These are phyloP conservation scores for Cruciata laevipes DNA, from an alignment of 257 asterid genomes.

Conservation along the genomic window DNA sequence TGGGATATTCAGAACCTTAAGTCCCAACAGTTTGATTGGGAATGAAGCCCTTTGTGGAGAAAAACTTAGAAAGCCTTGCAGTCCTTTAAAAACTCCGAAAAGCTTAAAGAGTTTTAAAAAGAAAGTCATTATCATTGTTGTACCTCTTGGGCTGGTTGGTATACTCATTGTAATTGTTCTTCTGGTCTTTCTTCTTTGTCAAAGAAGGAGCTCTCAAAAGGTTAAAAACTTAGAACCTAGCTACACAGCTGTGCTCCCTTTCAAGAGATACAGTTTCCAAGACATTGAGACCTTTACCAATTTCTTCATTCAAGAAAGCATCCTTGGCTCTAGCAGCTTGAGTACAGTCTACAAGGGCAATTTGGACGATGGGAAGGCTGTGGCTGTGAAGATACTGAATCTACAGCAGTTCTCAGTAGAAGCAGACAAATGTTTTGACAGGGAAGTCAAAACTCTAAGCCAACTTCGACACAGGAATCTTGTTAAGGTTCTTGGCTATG, in stretches of 20 bases:
- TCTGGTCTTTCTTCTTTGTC: conserved; percentile 13
- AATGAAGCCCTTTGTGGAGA: conserved; percentile 62
- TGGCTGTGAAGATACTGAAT: conserved; percentile 68
- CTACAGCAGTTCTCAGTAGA: conserved; percentile 47
- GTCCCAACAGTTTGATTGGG: conserved; percentile 33
- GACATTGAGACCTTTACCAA: conserved; percentile 52
- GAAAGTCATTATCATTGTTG: conserved; percentile 28
- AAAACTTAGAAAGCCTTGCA: conserved; percentile 29
- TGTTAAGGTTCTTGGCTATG: conserved; percentile 67
- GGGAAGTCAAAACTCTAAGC: conserved; percentile 58
- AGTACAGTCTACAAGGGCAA: conserved; percentile 71
- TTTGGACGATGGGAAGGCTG: conserved; percentile 32
- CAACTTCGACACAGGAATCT: conserved; percentile 64
- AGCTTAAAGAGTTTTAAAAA: conserved; percentile 20
- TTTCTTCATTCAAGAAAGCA: conserved; percentile 46
- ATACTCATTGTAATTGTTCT: conserved; percentile 30
- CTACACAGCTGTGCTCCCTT: conserved; percentile 25
- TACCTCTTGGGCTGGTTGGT: conserved; percentile 30
- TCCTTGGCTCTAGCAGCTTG: conserved; percentile 63
- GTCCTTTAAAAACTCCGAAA: conserved; percentile 2
- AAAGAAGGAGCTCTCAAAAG: conserved; percentile 20
- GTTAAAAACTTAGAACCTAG: conserved; percentile 19
- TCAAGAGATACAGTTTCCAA: conserved; percentile 43
- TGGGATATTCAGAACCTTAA: conserved; percentile 35
- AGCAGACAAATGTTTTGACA: conserved; percentile 55